These are phyloP conservation scores for Mycena galericulata DNA, from an alignment of 768 basidiomycete genomes.

Conservation along the genomic window DNA sequence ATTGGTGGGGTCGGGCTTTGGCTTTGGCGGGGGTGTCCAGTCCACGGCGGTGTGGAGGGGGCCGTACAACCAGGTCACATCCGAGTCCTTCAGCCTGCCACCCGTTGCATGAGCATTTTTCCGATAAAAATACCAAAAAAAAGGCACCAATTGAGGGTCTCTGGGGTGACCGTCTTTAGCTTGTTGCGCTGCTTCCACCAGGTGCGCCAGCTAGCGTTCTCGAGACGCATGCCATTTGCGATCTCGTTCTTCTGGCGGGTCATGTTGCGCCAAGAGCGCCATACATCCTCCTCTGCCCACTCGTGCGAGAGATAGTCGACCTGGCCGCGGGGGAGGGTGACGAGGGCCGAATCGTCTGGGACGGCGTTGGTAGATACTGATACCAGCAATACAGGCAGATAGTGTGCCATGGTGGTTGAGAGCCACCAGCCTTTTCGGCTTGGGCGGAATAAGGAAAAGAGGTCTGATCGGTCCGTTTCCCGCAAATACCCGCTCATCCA, in stretches of 20 bases:
- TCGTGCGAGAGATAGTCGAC: constrained; percentile 99
- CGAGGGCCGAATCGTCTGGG: constrained; percentile 83
- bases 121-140: constrained; percentile 20
- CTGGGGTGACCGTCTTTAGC: constrained; percentile 93
- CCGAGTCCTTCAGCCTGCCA: constrained; percentile 93
- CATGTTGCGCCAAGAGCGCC: constrained; percentile 99
- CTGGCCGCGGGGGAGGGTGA: constrained; percentile 89
- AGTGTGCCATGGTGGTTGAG: constrained; percentile 82
- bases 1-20: constrained; percentile 53
- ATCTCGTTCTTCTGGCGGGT: constrained; percentile 99
- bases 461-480: no score
- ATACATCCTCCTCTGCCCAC: constrained; percentile 98
- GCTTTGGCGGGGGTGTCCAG: constrained; percentile 77
- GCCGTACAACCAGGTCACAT: constrained; percentile 99
- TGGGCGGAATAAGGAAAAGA: no score
- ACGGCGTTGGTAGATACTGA: constrained; percentile 68
- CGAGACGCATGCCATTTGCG: constrained; percentile 91
- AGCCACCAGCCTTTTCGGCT: no score
- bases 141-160: constrained; percentile 96
- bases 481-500: no score
- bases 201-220: constrained; percentile 98
- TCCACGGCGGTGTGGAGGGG: constrained; percentile 95
- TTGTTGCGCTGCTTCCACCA: constrained; percentile 99
- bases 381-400: constrained; percentile 76
- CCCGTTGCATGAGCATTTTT: constrained; percentile 22